Evolutionary conservation across 768 basidiomycete genomes (phyloP), one percentile per base, ranked within the genome.

Genomic region (Phylloporus arenicola): DNA sequence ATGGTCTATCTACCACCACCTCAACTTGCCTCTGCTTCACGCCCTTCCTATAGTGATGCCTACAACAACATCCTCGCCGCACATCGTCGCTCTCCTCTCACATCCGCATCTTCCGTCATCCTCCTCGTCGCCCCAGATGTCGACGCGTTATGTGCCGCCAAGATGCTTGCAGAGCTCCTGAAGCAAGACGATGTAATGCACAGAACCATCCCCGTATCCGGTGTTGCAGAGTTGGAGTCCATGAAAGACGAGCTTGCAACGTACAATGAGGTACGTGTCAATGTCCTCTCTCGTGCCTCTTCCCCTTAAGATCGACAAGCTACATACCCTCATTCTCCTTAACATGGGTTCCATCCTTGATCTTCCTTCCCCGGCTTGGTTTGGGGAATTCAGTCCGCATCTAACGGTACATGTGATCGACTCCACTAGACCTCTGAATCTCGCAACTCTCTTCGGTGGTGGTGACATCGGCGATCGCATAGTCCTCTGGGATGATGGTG

Each of bases 121-220:
- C 78, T 95, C 43, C 82, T 94, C 49, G 91, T 90, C 41, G 84
- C 90, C 3, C 88, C 92, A 10, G 89, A 94, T 63, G 88, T 93
- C 45, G 95, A 99, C 70, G 90, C 90, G 5, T 73, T 97, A 6
- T 93, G 92, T 64, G 92, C 92, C 10, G 84, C 90, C 5, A 80
- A 84, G 40, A 95, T 98, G 82, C 79, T 98, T 40, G 84, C 87
- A 11, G 84, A 85, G 30, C 73, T 99, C 16, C 83, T 99, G 70
- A 87, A 83, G 59, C 90, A 94, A 59, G 96, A 99, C 75, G 92
- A 95, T 59, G 82, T 98, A 37, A 85, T 87, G 66, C 88, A 97
- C 69, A 80, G 90, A 42, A 81, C 92, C 46, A 84, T 92, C 33
- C 96, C 96, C 29, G 84, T 97, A 1, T 84, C 90, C 13, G 92